Conservation (phyloP, 352 stramenopile species). For the Globisporangium solare region DNA sequence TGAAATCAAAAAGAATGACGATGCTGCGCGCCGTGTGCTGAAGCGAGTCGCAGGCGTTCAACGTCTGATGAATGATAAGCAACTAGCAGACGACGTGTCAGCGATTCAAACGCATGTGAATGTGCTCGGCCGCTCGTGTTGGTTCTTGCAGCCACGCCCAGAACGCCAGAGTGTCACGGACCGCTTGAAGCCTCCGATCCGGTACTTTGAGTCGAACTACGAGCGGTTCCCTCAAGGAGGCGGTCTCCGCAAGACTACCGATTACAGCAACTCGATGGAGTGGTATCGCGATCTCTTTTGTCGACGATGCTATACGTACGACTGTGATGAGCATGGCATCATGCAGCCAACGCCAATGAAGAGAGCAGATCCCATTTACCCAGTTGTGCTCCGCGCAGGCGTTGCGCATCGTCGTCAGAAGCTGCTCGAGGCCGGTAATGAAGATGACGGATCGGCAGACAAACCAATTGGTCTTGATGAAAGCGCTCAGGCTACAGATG, state of each 20-base stretch:
- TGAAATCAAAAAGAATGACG: constrained; percentile 36
- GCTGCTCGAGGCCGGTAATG: constrained; percentile 1
- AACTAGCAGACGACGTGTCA: background rate
- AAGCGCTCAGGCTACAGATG: background rate
- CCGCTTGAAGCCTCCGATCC: constrained; percentile 38
- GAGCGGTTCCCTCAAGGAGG: constrained; percentile 19
- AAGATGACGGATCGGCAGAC: background rate
- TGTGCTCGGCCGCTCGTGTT: constrained; percentile 15
- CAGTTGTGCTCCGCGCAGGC: constrained; percentile 32
- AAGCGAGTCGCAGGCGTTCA: constrained; percentile 24
- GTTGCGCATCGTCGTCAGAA: constrained; percentile 20
- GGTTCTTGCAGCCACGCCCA: constrained; percentile 27
- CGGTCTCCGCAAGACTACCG: constrained; percentile 32
- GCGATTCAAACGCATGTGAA: constrained; percentile 11
- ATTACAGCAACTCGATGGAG: constrained; percentile 61
- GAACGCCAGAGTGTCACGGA: constrained; percentile 16
- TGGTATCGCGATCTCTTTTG: constrained; percentile 88
- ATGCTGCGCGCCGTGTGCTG: constrained; percentile 14
- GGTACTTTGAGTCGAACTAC: constrained; percentile 58
- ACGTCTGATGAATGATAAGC: constrained; percentile 13
- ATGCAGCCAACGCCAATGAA: constrained; percentile 43
- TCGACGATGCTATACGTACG: constrained; percentile 86
- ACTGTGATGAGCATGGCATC: constrained; percentile 88
- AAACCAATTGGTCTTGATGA: background rate
- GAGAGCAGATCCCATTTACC: constrained; percentile 55